Evolutionary conservation across 805 yeast genomes (phyloP), one percentile per base, ranked within the genome.

Genomic region (Ogataea polymorpha): DNA sequence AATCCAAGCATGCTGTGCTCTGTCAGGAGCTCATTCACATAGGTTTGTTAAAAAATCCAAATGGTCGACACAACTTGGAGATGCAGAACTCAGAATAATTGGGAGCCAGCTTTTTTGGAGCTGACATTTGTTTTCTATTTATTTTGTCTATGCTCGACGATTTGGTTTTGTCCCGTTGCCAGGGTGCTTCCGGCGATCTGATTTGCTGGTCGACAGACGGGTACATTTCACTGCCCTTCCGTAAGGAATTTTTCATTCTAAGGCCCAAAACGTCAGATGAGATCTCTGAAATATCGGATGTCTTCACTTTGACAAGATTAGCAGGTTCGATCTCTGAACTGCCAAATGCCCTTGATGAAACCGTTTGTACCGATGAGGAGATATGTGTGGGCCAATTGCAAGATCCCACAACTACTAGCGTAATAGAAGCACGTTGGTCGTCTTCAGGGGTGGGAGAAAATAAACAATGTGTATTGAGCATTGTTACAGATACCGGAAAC

Each of bases 401-500:
- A 25, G 50, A 46, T n/a, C 3, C 41, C 1, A 26, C 38, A 8
- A 30, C 24, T 32, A 49, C 33, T 29, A 43, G 43, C 21, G 40
- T 52, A 4, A 36, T 46, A n/a, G 47, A 48, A 24, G 36, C 48
- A 2, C 29, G 37, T 6, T 56, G 59, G 59, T 51, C 59, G 8
- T 38, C 58, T 1, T 44, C 46, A 2, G 55, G 56, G 11, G 45
- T 47, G 4, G 37, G 48, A n/a, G n/a, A 20, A 10, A 39, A 33
- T 18, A 37, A 34, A 21, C 45, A 47, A 18, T 45, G 50, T 12
- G 26, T 47, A 2, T 21, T 57, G 12, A 42, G 50, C 7, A 35
- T 50, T 2, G 49, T 55, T 17, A 49, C 55, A 6, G 51, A 56
- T 24, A 50, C 46, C 6, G 41, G 45, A 35, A 50, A 45, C 28